A percentile compares a stretch with the other conserved stretches of the same genome.
These are phyloP conservation scores for Symbiodinium natans DNA, from an alignment of 73 alveolate species.

Conservation along the genomic window DNA sequence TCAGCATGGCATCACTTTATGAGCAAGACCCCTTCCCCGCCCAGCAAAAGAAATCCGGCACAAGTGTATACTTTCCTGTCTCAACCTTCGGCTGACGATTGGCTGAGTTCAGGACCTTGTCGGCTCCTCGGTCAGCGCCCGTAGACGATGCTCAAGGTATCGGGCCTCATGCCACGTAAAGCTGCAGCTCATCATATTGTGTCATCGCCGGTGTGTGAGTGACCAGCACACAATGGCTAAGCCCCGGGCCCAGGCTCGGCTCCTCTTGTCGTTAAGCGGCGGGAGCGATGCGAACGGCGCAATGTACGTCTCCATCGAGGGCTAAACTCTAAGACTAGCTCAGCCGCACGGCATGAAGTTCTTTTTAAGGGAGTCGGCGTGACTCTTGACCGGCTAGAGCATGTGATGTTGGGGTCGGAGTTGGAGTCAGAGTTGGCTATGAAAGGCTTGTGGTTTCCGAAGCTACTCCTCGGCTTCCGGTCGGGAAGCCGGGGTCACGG, in stretches of 20 bases:
- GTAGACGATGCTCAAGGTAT: slow-evolving; percentile 35
- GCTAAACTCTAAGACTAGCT: too few species aligned
- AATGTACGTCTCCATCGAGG: slow-evolving; percentile 22
- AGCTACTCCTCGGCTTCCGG: not conserved
- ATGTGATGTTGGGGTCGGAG: not conserved
- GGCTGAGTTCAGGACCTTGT: slow-evolving; percentile 16
- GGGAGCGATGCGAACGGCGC: slow-evolving; percentile 83
- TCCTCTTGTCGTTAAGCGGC: slow-evolving; percentile 68
- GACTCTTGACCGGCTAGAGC: too few species aligned
- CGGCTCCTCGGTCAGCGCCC: slow-evolving; percentile 81
- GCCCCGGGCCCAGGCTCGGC: slow-evolving; percentile 73
- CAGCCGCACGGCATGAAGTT: not conserved
- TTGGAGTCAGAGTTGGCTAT: not conserved
- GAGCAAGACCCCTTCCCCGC: too few species aligned
- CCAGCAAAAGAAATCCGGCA: too few species aligned
- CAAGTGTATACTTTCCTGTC: too few species aligned
- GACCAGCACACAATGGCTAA: not conserved
- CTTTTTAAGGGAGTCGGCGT: too few species aligned
- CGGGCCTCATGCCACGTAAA: slow-evolving; percentile 25
- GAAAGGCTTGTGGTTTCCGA: not conserved
- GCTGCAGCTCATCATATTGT: too few species aligned
- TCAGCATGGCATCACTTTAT: too few species aligned
- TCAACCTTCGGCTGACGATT: not conserved
- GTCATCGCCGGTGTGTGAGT: not conserved
- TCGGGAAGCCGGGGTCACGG: not conserved